Conservation (phyloP, 2,329 filamentous ascomycete genomes). For the Xylaria sp. region DNA sequence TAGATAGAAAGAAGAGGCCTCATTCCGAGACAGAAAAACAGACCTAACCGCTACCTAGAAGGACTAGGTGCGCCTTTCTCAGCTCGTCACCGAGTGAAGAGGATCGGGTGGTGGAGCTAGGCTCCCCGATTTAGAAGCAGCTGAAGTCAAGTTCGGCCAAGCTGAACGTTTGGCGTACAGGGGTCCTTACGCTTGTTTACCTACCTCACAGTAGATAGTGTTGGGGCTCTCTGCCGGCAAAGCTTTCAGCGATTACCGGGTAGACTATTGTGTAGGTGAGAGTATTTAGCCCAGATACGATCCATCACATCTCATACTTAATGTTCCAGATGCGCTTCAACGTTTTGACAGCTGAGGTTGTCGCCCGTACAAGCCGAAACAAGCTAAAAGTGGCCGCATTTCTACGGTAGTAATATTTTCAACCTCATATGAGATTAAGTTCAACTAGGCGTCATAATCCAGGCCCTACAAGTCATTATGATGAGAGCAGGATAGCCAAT, state of each 20-base stretch:
- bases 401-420: not conserved
- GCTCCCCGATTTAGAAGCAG: conserved; percentile 12
- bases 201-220: too few relatives aligned
- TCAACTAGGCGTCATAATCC: not conserved
- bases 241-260: too few relatives aligned
- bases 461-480: too few relatives aligned
- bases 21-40: not conserved
- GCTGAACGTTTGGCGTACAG: not conserved
- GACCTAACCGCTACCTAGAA: not conserved
- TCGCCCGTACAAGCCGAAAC: too few relatives aligned
- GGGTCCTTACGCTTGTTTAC: not conserved
- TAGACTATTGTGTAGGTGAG: too few relatives aligned
- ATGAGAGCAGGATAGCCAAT: too few relatives aligned
- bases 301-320: not conserved
- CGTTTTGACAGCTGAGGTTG: not conserved
- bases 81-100: conserved; percentile 17
- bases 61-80: not conserved
- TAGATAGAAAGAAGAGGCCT: not conserved
- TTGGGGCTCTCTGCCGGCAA: too few relatives aligned
- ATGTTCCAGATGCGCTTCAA: not conserved
- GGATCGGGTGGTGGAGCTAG: conserved; percentile 11
- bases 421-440: not conserved
- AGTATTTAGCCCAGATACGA: not conserved
- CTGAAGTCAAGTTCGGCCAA: conserved; percentile 13
- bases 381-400: not conserved